Conservation (phyloP, 768 basidiomycete species). For the Pisolithus sp. region DNA sequence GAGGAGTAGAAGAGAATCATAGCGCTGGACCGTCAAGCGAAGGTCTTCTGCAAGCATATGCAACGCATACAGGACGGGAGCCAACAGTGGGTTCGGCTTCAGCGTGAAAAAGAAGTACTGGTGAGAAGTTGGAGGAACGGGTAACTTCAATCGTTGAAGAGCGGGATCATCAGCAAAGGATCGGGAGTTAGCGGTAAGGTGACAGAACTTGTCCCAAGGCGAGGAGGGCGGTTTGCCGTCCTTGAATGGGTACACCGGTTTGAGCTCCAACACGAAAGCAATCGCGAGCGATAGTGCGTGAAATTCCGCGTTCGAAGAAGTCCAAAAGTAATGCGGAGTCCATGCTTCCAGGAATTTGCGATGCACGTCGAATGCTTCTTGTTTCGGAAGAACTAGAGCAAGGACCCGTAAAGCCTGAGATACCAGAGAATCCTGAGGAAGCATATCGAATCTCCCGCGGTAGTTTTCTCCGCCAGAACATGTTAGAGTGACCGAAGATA, state of each 20-base stretch:
- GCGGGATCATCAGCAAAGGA: constrained; percentile 58
- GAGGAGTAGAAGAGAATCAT: constrained; percentile 49
- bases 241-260: constrained; percentile 20
- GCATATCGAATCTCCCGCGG: constrained; percentile 47
- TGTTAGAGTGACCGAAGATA: constrained; percentile 47
- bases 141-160: constrained; percentile 39
- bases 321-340: constrained; percentile 41
- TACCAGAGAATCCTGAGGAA: constrained; percentile 51
- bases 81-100: constrained; percentile 41
- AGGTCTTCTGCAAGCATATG: constrained; percentile 75
- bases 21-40: constrained; percentile 50
- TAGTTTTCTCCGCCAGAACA: constrained; percentile 44
- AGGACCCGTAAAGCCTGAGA: constrained; percentile 55
- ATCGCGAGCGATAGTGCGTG: constrained; percentile 50
- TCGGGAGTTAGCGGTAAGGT: constrained; percentile 35
- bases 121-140: constrained; percentile 23
- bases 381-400: constrained; percentile 51
- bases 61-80: constrained; percentile 62
- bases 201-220: constrained; percentile 45
- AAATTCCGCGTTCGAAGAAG: constrained; percentile 46
- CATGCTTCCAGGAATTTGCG: constrained; percentile 50
- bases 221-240: constrained; percentile 12
- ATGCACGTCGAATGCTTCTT: constrained; percentile 53
- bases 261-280: constrained; percentile 38
- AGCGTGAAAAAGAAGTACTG: constrained; percentile 17